Evolutionary conservation across 768 basidiomycete genomes (phyloP).

Genomic region (Boletus subparvulus): DNA sequence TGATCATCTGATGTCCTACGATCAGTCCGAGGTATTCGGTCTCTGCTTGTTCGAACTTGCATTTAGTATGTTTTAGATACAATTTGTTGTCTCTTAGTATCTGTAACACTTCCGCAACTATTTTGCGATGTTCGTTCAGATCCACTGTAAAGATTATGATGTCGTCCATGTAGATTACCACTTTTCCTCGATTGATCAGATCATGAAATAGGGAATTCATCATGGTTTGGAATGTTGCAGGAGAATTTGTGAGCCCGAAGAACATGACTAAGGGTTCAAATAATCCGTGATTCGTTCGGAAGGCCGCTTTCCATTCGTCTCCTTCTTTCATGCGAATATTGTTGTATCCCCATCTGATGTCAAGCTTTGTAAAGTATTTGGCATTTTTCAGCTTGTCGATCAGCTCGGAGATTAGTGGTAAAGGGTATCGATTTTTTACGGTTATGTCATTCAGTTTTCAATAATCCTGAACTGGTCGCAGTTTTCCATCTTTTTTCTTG

Average conservation of each 20-base stretch:
- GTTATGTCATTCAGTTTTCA: conserved; percentile 29
- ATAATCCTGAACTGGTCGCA: not conserved
- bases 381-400: conserved; percentile 22
- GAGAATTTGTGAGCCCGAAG: conserved; percentile 1
- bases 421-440: conserved; percentile 28
- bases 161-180: too few species aligned
- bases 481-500: too few species aligned
- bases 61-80: too few species aligned
- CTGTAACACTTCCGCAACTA: too few species aligned
- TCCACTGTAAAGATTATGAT: too few species aligned
- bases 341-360: conserved; percentile 20
- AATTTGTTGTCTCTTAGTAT: too few species aligned
- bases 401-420: conserved; percentile 25
- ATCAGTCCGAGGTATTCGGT: too few species aligned
- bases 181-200: too few species aligned
- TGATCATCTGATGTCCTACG: too few species aligned
- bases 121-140: too few species aligned
- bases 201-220: conserved; percentile 23
- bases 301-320: conserved; percentile 36
- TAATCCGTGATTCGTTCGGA: conserved; percentile 1
- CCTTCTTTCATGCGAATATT: conserved; percentile 27
- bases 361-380: conserved; percentile 27
- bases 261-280: conserved; percentile 5
- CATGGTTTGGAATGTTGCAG: conserved; percentile 24
- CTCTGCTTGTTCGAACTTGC: too few species aligned